Evolutionary conservation across 2,329 filamentous ascomycete genomes (phyloP).

Genomic region (Neofusicoccum kwambonambiense): DNA sequence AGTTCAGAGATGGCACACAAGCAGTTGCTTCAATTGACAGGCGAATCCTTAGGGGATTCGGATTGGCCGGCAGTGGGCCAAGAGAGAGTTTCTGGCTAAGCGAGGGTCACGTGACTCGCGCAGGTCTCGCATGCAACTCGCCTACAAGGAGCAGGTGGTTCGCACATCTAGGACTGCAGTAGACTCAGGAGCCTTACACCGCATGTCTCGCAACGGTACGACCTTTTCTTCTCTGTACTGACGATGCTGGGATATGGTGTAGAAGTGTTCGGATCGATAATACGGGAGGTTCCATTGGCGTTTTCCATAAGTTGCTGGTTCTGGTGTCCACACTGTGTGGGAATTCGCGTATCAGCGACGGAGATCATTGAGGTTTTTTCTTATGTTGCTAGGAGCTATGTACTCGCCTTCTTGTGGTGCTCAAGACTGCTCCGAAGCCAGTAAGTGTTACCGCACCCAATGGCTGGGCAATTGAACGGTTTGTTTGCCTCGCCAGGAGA

Average conservation of each 20-base stretch:
- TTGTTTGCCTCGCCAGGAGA: constrained; percentile 77
- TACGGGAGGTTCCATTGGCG: constrained; percentile 93
- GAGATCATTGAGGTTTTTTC: constrained; percentile 3
- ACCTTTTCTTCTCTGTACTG: constrained; percentile 99
- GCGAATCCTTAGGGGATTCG: no score
- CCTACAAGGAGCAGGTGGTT: no score
- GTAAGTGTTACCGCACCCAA: constrained; percentile 98
- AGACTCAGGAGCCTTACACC: no score
- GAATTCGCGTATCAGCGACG: constrained; percentile 7
- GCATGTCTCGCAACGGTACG: constrained; percentile 94
- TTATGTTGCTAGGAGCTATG: constrained; percentile 14
- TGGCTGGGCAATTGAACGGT: constrained; percentile 95
- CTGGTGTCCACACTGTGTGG: constrained; percentile 75
- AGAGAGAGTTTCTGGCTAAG: no score
- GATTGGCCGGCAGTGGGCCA: no score
- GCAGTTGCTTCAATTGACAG: no score
- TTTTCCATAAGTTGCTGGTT: constrained; percentile 97
- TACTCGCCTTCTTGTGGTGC: constrained; percentile 70
- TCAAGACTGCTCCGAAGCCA: constrained; percentile 99
- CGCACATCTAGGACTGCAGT: no score
- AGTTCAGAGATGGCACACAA: no score
- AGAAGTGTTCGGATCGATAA: constrained; percentile 93
- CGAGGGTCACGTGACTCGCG: no score
- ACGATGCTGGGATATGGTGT: constrained; percentile 91
- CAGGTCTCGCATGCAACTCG: no score